Base-by-base conservation (phyloP, 192 early-diverging fungal genomes). In the Fimicolochytrium jonesii region DNA sequence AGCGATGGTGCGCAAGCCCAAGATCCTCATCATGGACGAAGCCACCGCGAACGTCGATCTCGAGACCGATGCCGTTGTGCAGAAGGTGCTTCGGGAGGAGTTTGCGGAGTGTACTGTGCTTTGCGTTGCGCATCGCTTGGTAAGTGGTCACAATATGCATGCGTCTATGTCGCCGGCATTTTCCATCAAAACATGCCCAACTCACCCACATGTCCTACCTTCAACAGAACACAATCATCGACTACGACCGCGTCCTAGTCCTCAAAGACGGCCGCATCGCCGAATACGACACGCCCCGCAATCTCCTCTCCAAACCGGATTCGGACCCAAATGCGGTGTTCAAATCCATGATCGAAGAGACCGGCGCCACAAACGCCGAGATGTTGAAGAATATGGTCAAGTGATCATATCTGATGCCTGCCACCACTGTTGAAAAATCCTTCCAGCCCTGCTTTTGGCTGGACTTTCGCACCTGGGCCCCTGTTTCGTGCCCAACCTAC, bases 11-110 rank as follows among this genome's bases (percentile, higher is more conserved):
- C 55, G 58, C 35, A 71, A 64, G 30, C 69, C 80, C 15, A 77
- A 58, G 28, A 87, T 91, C 51, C 52, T 64, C 17, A 31, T 64
- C 29, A 25, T 64, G 51, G 62, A 64, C 43, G 62, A 64, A 33
- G 50, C 37, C 22, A 64, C 60, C 6, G 50, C 62, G 37, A 54
- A 54, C 34, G 52, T 53, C 5, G 51, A 53, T 31, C 43, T 53
- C 2, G 62, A 86, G 48, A 92, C 90, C 2, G 92, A 94, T 61
- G 80, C 81, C 6, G 63, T 84, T 41, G 86, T 92, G 51, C 90
- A 92, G 66, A 71, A 75, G 64, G 79, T 81, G 0, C 77, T 92
- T 44, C 60, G 67, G 37, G 63, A 60, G 9, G 52, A 77, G 28
- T 73, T 78, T 58, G 51, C 33, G 28, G 32, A 58, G 25, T 54